Conservation (phyloP, 2,329 filamentous ascomycete species). For the Nemania diffusa region DNA sequence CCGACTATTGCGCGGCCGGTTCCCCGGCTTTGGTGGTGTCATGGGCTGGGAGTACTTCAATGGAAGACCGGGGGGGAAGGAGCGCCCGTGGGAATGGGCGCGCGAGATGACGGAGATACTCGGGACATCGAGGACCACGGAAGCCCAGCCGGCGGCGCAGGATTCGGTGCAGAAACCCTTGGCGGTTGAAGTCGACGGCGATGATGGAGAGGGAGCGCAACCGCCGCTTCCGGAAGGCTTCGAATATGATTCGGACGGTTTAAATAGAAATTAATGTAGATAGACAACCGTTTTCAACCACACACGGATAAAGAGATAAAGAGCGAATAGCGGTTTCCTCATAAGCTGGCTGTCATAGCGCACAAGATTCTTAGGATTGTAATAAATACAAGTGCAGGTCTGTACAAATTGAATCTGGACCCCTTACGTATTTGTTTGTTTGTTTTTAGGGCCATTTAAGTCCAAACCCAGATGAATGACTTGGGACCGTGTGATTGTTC, state of each 20-base stretch:
- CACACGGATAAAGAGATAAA: no score
- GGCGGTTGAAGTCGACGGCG: conserved; percentile 35
- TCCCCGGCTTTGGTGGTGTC: conserved; percentile 77
- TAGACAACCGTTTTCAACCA: not conserved
- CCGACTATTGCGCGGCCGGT: conserved; percentile 64
- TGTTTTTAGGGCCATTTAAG: not conserved
- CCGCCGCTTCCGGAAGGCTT: conserved; percentile 39
- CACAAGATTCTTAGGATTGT: no score
- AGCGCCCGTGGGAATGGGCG: conserved; percentile 78
- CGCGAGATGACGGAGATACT: conserved; percentile 65
- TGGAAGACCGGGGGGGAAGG: conserved; percentile 67
- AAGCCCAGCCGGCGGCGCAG: not conserved
- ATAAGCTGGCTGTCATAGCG: no score
- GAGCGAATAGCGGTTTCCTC: not conserved
- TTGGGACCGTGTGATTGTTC: conserved; percentile 10
- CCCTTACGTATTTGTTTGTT: not conserved
- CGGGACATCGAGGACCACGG: conserved; percentile 29
- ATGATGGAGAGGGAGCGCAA: conserved; percentile 32
- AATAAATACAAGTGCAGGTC: not conserved
- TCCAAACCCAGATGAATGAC: conserved; percentile 2
- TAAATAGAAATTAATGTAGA: conserved; percentile 40
- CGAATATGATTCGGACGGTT: conserved; percentile 45
- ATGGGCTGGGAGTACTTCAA: conserved; percentile 94
- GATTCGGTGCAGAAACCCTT: not conserved
- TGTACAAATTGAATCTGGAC: not conserved